Evolutionary conservation across 169 alveolate species (phyloP).

Genomic region (Theileria orientalis): DNA sequence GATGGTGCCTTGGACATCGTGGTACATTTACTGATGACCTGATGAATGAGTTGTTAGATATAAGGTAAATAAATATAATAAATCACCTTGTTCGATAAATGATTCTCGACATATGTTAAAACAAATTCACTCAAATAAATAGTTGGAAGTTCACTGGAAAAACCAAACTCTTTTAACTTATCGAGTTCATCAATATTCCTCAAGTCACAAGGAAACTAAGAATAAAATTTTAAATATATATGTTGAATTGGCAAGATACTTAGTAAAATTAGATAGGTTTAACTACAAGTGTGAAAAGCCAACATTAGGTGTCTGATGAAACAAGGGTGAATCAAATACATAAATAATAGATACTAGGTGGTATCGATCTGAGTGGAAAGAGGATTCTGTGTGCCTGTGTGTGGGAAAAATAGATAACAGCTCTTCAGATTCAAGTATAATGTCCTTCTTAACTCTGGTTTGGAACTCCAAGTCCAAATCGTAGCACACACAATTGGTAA

Average conservation of each 20-base stretch:
- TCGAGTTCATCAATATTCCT: conserved; percentile 9
- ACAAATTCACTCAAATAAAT: conserved; percentile 42
- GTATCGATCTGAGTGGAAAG: neutral
- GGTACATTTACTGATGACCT: too few species aligned
- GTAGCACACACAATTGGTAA: conserved; percentile 1
- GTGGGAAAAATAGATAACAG: neutral
- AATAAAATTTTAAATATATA: neutral
- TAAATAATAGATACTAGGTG: conserved; percentile 25
- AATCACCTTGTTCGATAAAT: conserved; percentile 26
- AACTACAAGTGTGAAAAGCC: too few species aligned
- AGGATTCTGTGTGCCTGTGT: neutral
- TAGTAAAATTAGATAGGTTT: too few species aligned
- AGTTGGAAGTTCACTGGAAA: conserved; percentile 34
- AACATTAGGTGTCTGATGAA: too few species aligned
- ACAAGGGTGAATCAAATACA: neutral
- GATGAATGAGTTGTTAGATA: neutral
- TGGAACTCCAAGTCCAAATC: conserved; percentile 31
- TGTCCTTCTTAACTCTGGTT: neutral
- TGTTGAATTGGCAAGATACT: too few species aligned
- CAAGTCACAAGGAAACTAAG: conserved; percentile 21
- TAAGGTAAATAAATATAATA: too few species aligned
- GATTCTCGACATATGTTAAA: conserved; percentile 29
- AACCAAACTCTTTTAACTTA: conserved; percentile 5
- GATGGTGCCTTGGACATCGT: too few species aligned
- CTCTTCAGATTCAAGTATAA: conserved; percentile 5